phyloP scores from a whole-genome alignment of 495 filamentous ascomycete species.

The Hypoxylon perforatum region DNA sequence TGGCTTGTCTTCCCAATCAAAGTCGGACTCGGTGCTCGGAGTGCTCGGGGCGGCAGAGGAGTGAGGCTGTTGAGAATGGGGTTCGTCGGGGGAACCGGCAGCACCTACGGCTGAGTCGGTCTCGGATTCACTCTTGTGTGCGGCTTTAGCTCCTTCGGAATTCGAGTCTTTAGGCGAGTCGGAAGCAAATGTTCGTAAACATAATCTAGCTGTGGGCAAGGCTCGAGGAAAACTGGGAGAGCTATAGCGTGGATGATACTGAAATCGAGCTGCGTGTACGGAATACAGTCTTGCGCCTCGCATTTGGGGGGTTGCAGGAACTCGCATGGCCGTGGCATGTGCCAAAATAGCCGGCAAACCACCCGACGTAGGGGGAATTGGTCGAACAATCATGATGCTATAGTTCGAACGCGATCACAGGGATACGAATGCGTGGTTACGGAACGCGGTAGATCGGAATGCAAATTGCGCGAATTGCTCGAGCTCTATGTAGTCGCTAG shows the following conservation, averaged over 20 bases:
- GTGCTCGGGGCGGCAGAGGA: slow-evolving; percentile 20
- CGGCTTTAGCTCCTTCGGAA: slow-evolving; percentile 26
- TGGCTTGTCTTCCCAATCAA: slow-evolving; percentile 82
- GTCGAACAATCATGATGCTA: slow-evolving; percentile 36
- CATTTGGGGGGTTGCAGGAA: slow-evolving; percentile 11
- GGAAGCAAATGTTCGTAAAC: slow-evolving; percentile 38
- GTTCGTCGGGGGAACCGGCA: slow-evolving; percentile 46
- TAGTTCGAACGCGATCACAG: slow-evolving; percentile 8
- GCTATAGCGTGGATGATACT: slow-evolving; percentile 7
- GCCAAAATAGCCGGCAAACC: slow-evolving; percentile 3
- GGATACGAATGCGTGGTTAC: slow-evolving; percentile 15
- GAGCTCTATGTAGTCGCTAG: slow-evolving; percentile 4
- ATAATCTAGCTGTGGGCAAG: slow-evolving; percentile 4
- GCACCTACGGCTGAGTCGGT: slow-evolving; percentile 45
- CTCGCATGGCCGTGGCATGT: slow-evolving; percentile 10
- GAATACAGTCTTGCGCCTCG: slow-evolving; percentile 29
- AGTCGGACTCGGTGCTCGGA: slow-evolving; percentile 34
- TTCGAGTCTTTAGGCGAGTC: slow-evolving; percentile 21
- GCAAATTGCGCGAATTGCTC: slow-evolving; percentile 29
- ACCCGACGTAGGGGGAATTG: slow-evolving; percentile 17
- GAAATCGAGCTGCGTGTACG: slow-evolving; percentile 19
- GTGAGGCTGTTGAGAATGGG: slow-evolving; percentile 28
- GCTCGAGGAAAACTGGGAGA: slow-evolving; percentile 5
- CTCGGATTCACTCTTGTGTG: slow-evolving; percentile 38
- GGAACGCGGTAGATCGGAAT: neutral